These are phyloP conservation scores for Choricystis sp. DNA, from an alignment of 139 green algal genomes.

Conservation along the genomic window DNA sequence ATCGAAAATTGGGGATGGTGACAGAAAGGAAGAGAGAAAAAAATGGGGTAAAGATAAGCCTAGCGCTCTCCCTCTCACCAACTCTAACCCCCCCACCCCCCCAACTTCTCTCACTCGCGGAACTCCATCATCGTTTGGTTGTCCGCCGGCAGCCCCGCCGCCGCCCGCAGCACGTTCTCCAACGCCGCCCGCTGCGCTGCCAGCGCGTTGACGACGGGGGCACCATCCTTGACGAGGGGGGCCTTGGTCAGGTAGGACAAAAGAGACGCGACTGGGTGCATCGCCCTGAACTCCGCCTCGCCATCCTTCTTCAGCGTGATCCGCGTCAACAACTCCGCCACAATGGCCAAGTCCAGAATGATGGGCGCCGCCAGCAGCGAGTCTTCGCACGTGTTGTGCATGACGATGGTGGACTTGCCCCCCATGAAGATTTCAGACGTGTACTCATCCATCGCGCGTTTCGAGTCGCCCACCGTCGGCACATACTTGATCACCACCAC, in stretches of 20 bases:
- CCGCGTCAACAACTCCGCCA: constrained; percentile 84
- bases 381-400: constrained; percentile 99
- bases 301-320: constrained; percentile 74
- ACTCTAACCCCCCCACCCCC: not conserved
- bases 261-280: constrained; percentile 88
- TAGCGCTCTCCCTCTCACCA: not conserved
- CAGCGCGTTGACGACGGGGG: constrained; percentile 92
- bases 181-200: constrained; percentile 92
- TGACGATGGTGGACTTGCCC: constrained; percentile 91
- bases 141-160: constrained; percentile 83
- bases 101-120: constrained; percentile 3
- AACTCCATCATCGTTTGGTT: constrained; percentile 94
- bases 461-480: constrained; percentile 92
- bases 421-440: constrained; percentile 90
- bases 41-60: not conserved
- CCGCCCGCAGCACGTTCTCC: constrained; percentile 94
- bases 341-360: constrained; percentile 94
- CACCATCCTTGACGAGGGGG: constrained; percentile 67
- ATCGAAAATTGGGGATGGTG: too few relatives aligned
- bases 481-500: constrained; percentile 99
- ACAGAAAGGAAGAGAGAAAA: too few relatives aligned
- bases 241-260: constrained; percentile 93
- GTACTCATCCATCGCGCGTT: constrained; percentile 99
- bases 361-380: constrained; percentile 91
- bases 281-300: constrained; percentile 45